Evolutionary conservation across 2,329 filamentous ascomycete species (phyloP).

Genomic region (Pochonia chlamydosporia): DNA sequence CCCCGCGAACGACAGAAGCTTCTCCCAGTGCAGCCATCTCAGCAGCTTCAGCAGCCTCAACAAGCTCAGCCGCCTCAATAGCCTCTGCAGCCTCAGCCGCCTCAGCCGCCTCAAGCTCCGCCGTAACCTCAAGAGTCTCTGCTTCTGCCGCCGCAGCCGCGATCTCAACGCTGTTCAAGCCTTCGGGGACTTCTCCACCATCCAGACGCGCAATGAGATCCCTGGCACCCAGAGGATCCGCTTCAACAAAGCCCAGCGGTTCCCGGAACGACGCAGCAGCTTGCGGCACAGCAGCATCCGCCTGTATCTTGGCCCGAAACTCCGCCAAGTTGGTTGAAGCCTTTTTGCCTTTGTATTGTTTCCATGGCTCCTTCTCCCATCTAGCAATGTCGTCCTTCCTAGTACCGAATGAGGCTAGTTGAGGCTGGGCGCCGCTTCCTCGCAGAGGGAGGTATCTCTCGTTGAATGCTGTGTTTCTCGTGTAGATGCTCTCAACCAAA

Average conservation of each 20-base stretch:
- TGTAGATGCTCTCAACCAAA: not conserved
- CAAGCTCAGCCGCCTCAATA: too few species aligned
- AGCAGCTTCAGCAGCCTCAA: too few species aligned
- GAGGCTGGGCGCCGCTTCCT: not conserved
- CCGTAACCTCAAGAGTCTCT: too few species aligned
- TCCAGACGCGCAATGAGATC: not conserved
- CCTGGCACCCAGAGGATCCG: not conserved
- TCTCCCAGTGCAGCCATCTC: too few species aligned
- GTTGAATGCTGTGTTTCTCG: not conserved
- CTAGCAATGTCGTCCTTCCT: not conserved
- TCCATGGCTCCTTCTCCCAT: not conserved
- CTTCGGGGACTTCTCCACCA: not conserved
- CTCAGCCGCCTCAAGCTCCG: too few species aligned
- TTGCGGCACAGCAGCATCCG: too few species aligned
- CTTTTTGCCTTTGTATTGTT: not conserved
- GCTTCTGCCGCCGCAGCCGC: too few species aligned
- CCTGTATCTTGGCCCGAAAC: too few species aligned
- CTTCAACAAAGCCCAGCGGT: not conserved
- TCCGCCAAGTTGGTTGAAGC: not conserved
- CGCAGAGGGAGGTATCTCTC: not conserved
- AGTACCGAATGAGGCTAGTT: not conserved
- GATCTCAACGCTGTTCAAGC: too few species aligned
- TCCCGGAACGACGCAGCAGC: not conserved
- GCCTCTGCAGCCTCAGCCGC: too few species aligned
- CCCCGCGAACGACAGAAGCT: too few species aligned